These are phyloP conservation scores for Hortaea sp. DNA, from an alignment of 2,329 filamentous ascomycete species.

Conservation along the genomic window DNA sequence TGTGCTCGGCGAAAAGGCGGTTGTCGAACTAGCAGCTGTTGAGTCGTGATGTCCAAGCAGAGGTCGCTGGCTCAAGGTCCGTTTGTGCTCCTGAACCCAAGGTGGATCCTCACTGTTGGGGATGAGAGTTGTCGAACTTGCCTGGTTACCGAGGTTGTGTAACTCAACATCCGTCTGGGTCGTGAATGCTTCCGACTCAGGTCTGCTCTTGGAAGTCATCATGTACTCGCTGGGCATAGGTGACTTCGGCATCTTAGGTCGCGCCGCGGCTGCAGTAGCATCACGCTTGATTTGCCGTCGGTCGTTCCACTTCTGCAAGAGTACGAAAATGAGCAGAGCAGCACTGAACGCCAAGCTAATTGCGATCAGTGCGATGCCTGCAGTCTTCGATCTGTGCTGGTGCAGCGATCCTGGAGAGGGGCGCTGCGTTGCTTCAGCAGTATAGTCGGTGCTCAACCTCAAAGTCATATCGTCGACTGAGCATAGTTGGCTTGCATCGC, in stretches of 20 bases:
- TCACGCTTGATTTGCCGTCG: background rate
- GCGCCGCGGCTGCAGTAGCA: background rate
- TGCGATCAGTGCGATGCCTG: slow-evolving; percentile 6
- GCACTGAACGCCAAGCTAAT: slow-evolving; percentile 6
- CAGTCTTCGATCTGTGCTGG: background rate
- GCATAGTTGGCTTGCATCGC: slow-evolving; percentile 11
- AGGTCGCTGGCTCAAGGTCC: slow-evolving; percentile 3
- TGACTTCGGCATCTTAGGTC: slow-evolving; percentile 5
- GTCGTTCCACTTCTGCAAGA: slow-evolving; percentile 4
- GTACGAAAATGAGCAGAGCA: slow-evolving; percentile 6
- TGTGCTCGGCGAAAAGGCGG: slow-evolving; percentile 2
- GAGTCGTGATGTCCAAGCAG: slow-evolving; percentile 7
- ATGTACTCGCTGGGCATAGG: slow-evolving; percentile 2
- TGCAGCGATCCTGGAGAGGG: background rate
- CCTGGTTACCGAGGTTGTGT: background rate
- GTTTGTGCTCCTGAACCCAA: slow-evolving; percentile 1
- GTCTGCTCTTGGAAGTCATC: background rate
- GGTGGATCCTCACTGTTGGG: background rate
- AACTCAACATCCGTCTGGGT: slow-evolving; percentile 5
- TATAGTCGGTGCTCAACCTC: slow-evolving; percentile 10
- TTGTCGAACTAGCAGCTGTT: slow-evolving; percentile 4
- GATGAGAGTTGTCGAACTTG: slow-evolving; percentile 3
- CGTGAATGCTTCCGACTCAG: slow-evolving; percentile 2
- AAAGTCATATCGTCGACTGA: slow-evolving; percentile 19
- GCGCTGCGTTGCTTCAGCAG: slow-evolving; percentile 1